These are phyloP conservation scores for Beauveria brongniartii DNA, from an alignment of 2,329 filamentous ascomycete genomes.

Conservation along the genomic window DNA sequence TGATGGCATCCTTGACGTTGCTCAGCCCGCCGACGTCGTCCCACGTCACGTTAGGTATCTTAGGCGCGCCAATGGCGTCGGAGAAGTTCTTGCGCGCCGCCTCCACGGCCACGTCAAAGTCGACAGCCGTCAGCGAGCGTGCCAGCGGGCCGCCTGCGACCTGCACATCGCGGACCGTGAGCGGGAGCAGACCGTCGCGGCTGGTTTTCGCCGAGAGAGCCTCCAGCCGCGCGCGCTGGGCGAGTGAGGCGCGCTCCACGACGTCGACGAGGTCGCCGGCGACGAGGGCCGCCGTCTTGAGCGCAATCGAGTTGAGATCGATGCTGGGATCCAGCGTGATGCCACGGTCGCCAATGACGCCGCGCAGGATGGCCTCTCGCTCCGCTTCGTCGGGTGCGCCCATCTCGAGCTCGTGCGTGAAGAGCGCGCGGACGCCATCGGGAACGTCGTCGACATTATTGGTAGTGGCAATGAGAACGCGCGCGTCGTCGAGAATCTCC, in stretches of 20 bases:
- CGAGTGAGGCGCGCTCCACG: constrained; percentile 78
- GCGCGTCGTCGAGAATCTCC: constrained; percentile 68
- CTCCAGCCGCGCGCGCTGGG: constrained; percentile 68
- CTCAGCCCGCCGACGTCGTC: constrained; percentile 88
- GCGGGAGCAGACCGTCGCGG: constrained; percentile 24
- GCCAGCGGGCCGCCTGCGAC: constrained; percentile 76
- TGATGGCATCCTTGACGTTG: constrained; percentile 94
- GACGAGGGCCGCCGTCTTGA: constrained; percentile 93
- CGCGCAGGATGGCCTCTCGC: constrained; percentile 75
- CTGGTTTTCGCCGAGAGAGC: constrained; percentile 49
- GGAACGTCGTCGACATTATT: constrained; percentile 93
- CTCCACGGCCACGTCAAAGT: constrained; percentile 91
- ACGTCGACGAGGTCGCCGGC: constrained; percentile 93
- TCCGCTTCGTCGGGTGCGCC: constrained; percentile 86
- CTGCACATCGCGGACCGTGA: constrained; percentile 76
- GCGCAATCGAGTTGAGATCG: constrained; percentile 73
- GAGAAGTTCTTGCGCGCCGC: constrained; percentile 96
- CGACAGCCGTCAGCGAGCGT: constrained; percentile 67
- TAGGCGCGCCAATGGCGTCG: constrained; percentile 91
- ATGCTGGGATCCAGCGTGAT: constrained; percentile 75
- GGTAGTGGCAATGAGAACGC: constrained; percentile 87
- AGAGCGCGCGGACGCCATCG: constrained; percentile 79
- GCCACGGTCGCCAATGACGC: constrained; percentile 67
- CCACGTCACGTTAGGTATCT: constrained; percentile 96
- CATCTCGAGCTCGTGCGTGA: constrained; percentile 94